A percentile compares a stretch with the other conserved stretches of the same genome.
Conservation (phyloP, 78 protist genomes). For the Capsaspora owczarzaki region DNA sequence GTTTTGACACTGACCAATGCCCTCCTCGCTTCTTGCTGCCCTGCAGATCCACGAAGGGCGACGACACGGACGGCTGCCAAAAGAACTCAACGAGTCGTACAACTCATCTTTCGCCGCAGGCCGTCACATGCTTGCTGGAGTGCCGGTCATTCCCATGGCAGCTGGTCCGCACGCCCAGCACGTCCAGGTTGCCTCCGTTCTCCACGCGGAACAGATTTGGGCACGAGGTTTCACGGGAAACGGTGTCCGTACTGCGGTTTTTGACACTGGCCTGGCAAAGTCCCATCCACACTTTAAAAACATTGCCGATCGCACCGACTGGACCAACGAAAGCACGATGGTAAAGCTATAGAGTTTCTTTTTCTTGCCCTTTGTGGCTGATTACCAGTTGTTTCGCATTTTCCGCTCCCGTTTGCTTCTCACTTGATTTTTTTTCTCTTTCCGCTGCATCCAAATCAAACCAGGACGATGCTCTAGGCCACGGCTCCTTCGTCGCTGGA, state of each 20-base stretch:
- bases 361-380: too few relatives aligned
- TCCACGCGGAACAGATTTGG: not conserved
- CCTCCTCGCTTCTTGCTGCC: not conserved
- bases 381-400: not conserved
- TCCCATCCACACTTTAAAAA: constrained; percentile 43
- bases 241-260: constrained; percentile 55
- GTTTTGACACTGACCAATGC: not conserved
- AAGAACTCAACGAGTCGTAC: not conserved
- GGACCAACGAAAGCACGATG: constrained; percentile 57
- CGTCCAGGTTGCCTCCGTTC: not conserved
- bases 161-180: not conserved
- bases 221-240: not conserved
- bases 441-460: not conserved
- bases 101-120: not conserved
- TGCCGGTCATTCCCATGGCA: too few relatives aligned
- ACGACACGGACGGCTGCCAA: not conserved
- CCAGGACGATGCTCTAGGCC: constrained; percentile 72
- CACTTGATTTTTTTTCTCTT: not conserved
- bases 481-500: constrained; percentile 91
- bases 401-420: not conserved
- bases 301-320: constrained; percentile 50
- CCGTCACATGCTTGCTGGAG: not conserved
- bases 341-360: too few relatives aligned
- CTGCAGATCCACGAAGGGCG: not conserved
- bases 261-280: constrained; percentile 71